Percentiles rank a stretch among this genome's conserved stretches.
These are phyloP conservation scores for Globisporangium megalacanthum DNA, from an alignment of 352 stramenopile species.

Conservation along the genomic window DNA sequence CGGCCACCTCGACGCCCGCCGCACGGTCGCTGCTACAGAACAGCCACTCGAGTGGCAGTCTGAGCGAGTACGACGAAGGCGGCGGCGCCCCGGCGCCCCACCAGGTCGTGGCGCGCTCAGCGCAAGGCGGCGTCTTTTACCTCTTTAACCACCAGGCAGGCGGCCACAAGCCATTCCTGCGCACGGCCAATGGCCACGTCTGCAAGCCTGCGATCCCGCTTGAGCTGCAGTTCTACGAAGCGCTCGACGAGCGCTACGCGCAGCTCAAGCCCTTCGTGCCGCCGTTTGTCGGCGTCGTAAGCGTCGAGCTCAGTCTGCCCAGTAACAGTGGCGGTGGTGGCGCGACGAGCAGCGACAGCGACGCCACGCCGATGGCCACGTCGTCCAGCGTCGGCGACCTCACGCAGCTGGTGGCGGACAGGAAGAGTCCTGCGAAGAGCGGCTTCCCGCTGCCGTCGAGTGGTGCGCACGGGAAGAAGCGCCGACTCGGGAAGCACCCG, in stretches of 20 bases:
- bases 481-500: conserved; percentile 21
- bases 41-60: conserved; percentile 8
- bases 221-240: conserved; percentile 73
- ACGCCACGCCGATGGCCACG: conserved; percentile 10
- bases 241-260: conserved; percentile 36
- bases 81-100: conserved; percentile 18
- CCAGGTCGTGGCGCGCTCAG: conserved; percentile 56
- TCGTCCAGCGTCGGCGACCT: conserved; percentile 14
- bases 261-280: conserved; percentile 67
- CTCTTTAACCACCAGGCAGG: conserved; percentile 80
- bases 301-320: conserved; percentile 38
- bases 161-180: conserved; percentile 69
- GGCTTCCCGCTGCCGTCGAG: conserved; percentile 3
- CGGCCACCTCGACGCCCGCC: not conserved
- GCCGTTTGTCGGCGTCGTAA: conserved; percentile 59
- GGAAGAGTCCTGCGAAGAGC: conserved; percentile 8
- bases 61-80: conserved; percentile 13
- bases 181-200: conserved; percentile 53
- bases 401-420: conserved; percentile 8
- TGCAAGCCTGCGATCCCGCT: conserved; percentile 73
- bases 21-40: conserved; percentile 8
- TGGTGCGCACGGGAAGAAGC: conserved; percentile 27
- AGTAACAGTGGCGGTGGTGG: not conserved
- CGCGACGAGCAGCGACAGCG: conserved; percentile 5
- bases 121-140: conserved; percentile 66